Percentiles rank a stretch among this genome's conserved stretches.
These are phyloP conservation scores for Boletus subparvulus DNA, from an alignment of 768 basidiomycete species.

Conservation along the genomic window DNA sequence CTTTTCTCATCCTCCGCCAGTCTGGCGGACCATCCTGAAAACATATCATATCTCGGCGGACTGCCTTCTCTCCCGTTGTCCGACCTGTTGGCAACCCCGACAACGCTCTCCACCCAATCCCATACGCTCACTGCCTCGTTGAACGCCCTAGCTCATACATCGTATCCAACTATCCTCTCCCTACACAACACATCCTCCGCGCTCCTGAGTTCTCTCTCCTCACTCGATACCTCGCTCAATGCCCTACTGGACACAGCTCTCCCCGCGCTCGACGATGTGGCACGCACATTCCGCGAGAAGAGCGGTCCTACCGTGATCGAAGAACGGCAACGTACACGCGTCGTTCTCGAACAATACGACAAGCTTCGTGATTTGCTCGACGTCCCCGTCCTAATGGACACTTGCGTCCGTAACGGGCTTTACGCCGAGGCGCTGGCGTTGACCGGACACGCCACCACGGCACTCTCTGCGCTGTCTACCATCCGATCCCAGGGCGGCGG, in stretches of 20 bases:
- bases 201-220: conserved; percentile 67
- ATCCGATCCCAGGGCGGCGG: conserved; percentile 32
- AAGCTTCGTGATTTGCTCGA: conserved; percentile 91
- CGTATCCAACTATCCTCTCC: conserved; percentile 90
- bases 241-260: conserved; percentile 64
- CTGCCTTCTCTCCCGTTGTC: conserved; percentile 65
- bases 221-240: conserved; percentile 73
- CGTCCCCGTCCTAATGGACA: conserved; percentile 86
- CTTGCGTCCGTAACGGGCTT: conserved; percentile 89
- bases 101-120: conserved; percentile 75
- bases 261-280: conserved; percentile 73
- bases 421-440: conserved; percentile 91
- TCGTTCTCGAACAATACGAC: conserved; percentile 93
- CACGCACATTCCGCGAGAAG: conserved; percentile 66
- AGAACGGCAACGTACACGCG: conserved; percentile 70
- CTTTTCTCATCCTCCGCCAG: conserved; percentile 23
- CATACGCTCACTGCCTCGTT: conserved; percentile 87
- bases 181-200: conserved; percentile 78
- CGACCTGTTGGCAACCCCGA: conserved; percentile 72
- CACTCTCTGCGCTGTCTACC: conserved; percentile 41
- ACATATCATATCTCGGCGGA: conserved; percentile 57
- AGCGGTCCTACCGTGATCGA: conserved; percentile 69
- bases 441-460: conserved; percentile 62
- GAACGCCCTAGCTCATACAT: conserved; percentile 85
- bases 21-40: conserved; percentile 19